Conservation (phyloP, 1,284 basidiomycete species). For the Cutaneotrichosporon sp. region DNA sequence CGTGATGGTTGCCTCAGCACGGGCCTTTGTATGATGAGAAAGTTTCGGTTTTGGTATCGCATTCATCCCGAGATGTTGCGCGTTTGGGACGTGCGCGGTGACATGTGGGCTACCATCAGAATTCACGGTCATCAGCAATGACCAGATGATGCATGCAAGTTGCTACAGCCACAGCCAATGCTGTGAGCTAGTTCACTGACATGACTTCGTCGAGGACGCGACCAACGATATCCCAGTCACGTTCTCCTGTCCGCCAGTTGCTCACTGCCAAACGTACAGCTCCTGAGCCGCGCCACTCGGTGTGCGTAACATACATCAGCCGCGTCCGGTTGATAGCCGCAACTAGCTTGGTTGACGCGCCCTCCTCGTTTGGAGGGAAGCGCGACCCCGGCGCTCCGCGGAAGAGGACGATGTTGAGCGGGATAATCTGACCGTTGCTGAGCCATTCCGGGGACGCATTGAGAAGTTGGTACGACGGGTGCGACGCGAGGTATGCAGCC, state of each 20-base stretch:
- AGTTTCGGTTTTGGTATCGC: no score
- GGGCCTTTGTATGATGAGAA: no score
- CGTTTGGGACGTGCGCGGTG: no score
- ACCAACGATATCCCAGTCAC: constrained; percentile 26
- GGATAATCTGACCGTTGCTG: constrained; percentile 27
- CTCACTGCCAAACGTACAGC: constrained; percentile 52
- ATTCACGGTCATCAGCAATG: no score
- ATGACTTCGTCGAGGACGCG: constrained; percentile 23
- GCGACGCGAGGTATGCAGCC: constrained; percentile 36
- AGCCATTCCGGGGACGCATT: constrained; percentile 28
- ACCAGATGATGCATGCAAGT: no score
- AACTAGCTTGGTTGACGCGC: constrained; percentile 28
- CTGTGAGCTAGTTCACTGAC: no score
- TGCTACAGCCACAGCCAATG: no score
- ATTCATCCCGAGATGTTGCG: no score
- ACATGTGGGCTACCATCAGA: no score
- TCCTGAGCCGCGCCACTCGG: constrained; percentile 46
- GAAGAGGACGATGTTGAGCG: constrained; percentile 53
- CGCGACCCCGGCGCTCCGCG: constrained; percentile 28
- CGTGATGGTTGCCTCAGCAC: no score
- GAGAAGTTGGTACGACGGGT: constrained; percentile 44
- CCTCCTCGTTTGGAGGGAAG: constrained; percentile 20
- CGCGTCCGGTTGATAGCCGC: constrained; percentile 47
- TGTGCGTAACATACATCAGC: constrained; percentile 49
- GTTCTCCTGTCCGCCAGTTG: constrained; percentile 50